Percentiles rank a stretch among this genome's conserved stretches.
These are phyloP conservation scores for Cenchrus americanus DNA, from an alignment of 176 grass and related monocot species.

Conservation along the genomic window DNA sequence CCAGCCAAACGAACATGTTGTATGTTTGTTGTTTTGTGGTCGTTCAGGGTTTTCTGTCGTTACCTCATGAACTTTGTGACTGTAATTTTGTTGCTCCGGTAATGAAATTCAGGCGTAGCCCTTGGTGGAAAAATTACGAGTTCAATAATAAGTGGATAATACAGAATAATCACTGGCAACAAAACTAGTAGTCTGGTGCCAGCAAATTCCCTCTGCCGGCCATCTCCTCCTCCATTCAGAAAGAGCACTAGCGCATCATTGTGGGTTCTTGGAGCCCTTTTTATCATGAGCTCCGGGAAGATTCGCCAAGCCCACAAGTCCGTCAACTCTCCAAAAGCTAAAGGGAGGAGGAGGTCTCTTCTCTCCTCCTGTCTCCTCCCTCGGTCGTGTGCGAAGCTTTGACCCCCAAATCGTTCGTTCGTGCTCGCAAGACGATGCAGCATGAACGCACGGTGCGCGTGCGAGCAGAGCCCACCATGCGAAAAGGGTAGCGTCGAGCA, in stretches of 20 bases:
- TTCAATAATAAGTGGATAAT: not conserved
- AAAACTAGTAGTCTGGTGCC: not conserved
- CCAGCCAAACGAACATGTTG: too few species aligned
- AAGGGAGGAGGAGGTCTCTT: not conserved
- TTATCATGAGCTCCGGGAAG: not conserved
- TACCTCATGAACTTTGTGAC: too few species aligned
- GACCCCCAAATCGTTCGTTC: constrained; percentile 6
- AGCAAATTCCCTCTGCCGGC: not conserved
- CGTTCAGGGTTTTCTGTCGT: too few species aligned
- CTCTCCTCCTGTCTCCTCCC: too few species aligned
- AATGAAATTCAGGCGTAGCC: too few species aligned
- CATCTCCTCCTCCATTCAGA: not conserved
- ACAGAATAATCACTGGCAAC: not conserved
- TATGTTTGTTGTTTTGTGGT: too few species aligned
- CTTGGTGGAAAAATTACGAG: too few species aligned
- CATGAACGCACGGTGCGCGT: not conserved
- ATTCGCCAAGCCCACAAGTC: not conserved
- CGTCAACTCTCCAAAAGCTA: constrained; percentile 9
- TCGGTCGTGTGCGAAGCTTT: not conserved
- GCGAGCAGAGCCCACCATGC: constrained; percentile 20
- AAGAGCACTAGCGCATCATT: not conserved
- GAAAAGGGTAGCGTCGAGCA: not conserved
- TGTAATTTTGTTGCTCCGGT: too few species aligned
- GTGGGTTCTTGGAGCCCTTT: not conserved
- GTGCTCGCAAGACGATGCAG: not conserved